phyloP scores from a whole-genome alignment of 2,329 filamentous ascomycete species.

The Bipolaris victoriae region DNA sequence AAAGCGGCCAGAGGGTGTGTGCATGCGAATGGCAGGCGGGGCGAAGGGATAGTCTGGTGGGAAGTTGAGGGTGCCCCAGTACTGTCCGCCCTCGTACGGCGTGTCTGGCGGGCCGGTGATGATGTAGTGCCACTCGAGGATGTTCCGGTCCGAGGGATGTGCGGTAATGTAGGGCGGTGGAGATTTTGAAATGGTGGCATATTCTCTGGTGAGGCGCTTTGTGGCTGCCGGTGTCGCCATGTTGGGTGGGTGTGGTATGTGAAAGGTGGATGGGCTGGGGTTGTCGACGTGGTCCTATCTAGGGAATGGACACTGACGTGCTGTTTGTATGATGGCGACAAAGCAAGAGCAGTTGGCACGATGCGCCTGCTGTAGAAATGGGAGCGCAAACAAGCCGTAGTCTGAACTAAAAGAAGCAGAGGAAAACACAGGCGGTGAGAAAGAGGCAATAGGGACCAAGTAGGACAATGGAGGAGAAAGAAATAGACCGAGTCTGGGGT shows the following conservation, averaged over 20 bases:
- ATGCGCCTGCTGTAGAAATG: not conserved
- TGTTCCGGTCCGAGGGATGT: slow-evolving; percentile 88
- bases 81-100: slow-evolving; percentile 92
- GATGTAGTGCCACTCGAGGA: slow-evolving; percentile 95
- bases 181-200: slow-evolving; percentile 70
- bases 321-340: slow-evolving; percentile 10
- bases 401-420: not conserved
- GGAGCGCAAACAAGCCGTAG: not conserved
- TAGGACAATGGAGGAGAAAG: not conserved
- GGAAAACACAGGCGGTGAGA: not conserved
- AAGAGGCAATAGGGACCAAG: not conserved
- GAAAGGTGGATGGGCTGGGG: slow-evolving; percentile 1
- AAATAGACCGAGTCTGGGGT: not conserved
- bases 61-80: slow-evolving; percentile 97
- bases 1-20: slow-evolving; percentile 94
- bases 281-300: slow-evolving; percentile 3
- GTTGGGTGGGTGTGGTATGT: slow-evolving; percentile 13
- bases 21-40: slow-evolving; percentile 97
- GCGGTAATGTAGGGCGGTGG: slow-evolving; percentile 88
- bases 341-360: not conserved
- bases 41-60: slow-evolving; percentile 97
- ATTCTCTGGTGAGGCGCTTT: slow-evolving; percentile 65
- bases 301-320: slow-evolving; percentile 5
- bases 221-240: slow-evolving; percentile 52
- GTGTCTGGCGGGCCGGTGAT: slow-evolving; percentile 93